Base-by-base conservation (phyloP, 345 rosid species). In the Raphanus raphanistrum region DNA sequence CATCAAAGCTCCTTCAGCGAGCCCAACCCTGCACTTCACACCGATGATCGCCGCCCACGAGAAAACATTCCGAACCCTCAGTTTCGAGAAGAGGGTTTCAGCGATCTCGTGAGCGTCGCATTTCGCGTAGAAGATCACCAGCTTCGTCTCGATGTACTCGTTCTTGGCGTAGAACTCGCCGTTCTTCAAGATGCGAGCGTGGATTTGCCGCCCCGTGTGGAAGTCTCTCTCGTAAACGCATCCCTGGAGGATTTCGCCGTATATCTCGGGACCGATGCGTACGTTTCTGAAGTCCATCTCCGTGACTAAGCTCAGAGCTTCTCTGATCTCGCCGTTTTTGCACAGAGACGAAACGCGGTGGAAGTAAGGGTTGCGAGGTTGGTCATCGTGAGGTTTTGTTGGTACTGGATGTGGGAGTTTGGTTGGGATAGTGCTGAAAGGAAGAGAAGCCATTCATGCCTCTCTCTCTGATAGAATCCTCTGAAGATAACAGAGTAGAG, bases 31-130 rank as follows among this genome's bases (percentile, higher is more conserved):
- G 64, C 90, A 87, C 16, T 79, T 67, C 82, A 93, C 75, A 57
- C 97, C 93, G 55, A 88, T 83, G n/a, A 90, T 73, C 17, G 98
- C 93, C 55, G 97, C 97, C 95, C 98, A 93, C 9, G 97, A 88
- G 67, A 88, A 93, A 71, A 84, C 90, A 74, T 87, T 93, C 17
- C 80, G 75, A 27, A 81, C 72, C 76, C 81, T 79, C 75, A 87
- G 63, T 64, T 82, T 84, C n/a, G 70, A 25, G 78, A 91, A 89
- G 62, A 86, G 77, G 52, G 4, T 9, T 71, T 75, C 77, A 8
- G 95, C 85, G 52, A 68, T 75, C 17, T 87, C 90, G 4, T 79
- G 70, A 76, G 75, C 82, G 67, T 81, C 87, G 41, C 95, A 89
- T 64, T 87, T 91, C 6, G 94, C 84, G 71, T 90, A 88, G 68